phyloP scores from a whole-genome alignment of 768 basidiomycete genomes.

The Ephemerocybe angulata region DNA sequence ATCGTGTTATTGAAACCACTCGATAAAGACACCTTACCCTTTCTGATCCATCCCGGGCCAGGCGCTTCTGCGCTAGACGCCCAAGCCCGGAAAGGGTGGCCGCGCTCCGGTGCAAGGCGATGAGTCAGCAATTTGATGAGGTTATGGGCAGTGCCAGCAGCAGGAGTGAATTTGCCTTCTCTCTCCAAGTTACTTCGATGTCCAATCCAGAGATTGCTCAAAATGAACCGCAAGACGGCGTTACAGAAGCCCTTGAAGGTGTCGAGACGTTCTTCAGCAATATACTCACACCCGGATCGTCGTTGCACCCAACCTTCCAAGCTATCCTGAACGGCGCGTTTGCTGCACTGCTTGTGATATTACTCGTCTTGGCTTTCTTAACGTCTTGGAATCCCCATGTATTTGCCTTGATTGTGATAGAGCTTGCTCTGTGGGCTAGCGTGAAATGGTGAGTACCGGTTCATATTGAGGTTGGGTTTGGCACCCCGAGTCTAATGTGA shows the following conservation, averaged over 20 bases:
- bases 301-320: conserved; percentile 67
- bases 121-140: neutral
- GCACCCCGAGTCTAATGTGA: conserved; percentile 1
- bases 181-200: too few species aligned
- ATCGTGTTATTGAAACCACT: neutral
- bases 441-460: conserved; percentile 64
- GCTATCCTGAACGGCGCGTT: conserved; percentile 62
- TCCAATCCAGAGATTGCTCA: too few species aligned
- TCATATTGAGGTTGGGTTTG: neutral
- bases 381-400: conserved; percentile 68
- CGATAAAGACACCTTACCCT: too few species aligned
- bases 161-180: too few species aligned
- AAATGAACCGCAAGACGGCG: neutral
- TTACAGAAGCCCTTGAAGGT: neutral
- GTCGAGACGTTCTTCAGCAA: conserved; percentile 43
- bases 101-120: too few species aligned
- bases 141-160: too few species aligned
- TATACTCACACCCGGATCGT: conserved; percentile 72
- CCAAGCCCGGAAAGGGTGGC: too few species aligned
- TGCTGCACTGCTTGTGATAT: conserved; percentile 50
- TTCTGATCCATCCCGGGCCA: neutral
- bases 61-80: neutral
- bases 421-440: conserved; percentile 69
- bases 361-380: conserved; percentile 53
- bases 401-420: conserved; percentile 60